Evolutionary conservation across 208 protist species (phyloP).

Genomic region (Trypanosoma grayi): DNA sequence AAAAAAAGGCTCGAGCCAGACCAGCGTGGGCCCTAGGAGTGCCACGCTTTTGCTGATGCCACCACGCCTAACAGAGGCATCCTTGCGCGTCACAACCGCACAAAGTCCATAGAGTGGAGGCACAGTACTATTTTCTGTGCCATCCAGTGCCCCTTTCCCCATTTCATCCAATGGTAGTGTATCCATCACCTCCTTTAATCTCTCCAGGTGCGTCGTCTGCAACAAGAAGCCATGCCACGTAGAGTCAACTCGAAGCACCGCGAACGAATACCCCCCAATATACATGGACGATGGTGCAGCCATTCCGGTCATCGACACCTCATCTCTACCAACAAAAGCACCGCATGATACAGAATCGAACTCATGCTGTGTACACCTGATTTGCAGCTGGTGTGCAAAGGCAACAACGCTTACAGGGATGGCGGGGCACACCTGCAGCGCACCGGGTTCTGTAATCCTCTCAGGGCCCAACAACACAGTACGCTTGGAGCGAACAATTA

Average conservation of each 20-base stretch:
- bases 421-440: neutral
- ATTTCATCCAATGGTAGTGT: neutral
- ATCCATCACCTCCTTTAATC: neutral
- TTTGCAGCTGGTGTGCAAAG: conserved; percentile 11
- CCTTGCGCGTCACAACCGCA: conserved; percentile 67
- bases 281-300: neutral
- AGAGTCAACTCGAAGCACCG: neutral
- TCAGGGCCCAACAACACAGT: conserved; percentile 2
- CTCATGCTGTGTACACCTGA: neutral
- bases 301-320: neutral
- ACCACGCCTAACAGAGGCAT: conserved; percentile 55
- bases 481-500: neutral
- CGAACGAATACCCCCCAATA: conserved; percentile 2
- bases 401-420: neutral
- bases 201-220: neutral
- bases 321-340: neutral
- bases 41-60: conserved; percentile 83
- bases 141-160: neutral
- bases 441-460: neutral
- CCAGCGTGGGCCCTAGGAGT: conserved; percentile 55
- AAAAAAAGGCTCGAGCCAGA: conserved; percentile 76
- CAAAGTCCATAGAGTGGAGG: conserved; percentile 61
- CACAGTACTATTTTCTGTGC: neutral
- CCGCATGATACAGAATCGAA: neutral
- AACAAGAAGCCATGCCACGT: conserved; percentile 9